Evolutionary conservation across 1,139 yeast species (phyloP), one percentile per base, ranked within the genome.

Genomic region (Pichia sp.): DNA sequence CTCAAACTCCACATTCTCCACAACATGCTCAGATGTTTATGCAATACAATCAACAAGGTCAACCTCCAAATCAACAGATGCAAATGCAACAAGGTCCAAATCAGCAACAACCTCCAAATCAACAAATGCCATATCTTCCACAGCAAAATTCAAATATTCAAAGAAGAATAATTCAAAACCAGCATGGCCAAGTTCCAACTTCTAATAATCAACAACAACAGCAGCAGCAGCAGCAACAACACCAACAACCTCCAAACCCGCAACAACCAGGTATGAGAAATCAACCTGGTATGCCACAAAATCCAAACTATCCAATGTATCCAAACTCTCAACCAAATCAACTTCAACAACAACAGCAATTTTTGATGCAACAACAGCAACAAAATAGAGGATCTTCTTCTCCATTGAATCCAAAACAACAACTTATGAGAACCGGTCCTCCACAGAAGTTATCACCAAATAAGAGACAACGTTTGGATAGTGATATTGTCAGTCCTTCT

Each of bases 391-490:
- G 22, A 14, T 38, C 40, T 11, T 15, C 33, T 12, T 38, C 40
- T 9, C 4, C 18, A 14, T 11, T 34, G 27, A 24, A 34, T 21
- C 28, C 34, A 14, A 30, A 22, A n/a, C 38, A 44, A 15, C 52
- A 44, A 32, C 53, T 42, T 34, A 38, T 38, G 28, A 28, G 31
- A 28, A 5, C 31, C 5, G 31, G 31, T 28, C 33, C 17, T 7
- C 41, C 31, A 12, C 38, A 35, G 20, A 43, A 34, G 14, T 33
- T 28, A 18, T 39, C 39, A 9, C 44, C 47, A 3, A 34, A 40
- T 27, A 47, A 44, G 38, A 40, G 51, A 32, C 51, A 40, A 20
- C 31, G 42, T 19, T 20, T 43, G n/a, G 46, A 44, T 24, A 37
- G 37, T 22, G 47, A 38, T 15, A 30, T 41, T 28, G 20, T 39